Conservation (phyloP, 2,329 filamentous ascomycete species). For the Penicillium sp. region DNA sequence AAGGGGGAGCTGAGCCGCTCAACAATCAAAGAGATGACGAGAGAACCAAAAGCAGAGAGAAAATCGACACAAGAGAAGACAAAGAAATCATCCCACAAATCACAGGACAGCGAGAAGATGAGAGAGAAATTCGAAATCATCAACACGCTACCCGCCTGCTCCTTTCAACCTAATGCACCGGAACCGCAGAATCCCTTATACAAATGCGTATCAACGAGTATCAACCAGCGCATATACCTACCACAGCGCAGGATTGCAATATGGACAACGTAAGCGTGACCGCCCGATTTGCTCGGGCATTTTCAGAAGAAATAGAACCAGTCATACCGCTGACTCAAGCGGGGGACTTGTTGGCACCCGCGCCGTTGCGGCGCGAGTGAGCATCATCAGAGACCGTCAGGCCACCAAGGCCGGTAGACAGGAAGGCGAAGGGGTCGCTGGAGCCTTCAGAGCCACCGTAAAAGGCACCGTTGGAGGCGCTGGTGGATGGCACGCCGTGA, state of each 20-base stretch:
- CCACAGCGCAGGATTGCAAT: slow-evolving; percentile 42
- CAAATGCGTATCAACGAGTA: slow-evolving; percentile 47
- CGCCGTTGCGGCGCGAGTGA: slow-evolving; percentile 51
- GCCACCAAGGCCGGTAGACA: slow-evolving; percentile 62
- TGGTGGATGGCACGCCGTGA: slow-evolving; percentile 77
- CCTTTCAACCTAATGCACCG: slow-evolving; percentile 50
- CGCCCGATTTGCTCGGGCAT: slow-evolving; percentile 25
- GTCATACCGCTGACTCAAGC: slow-evolving; percentile 34
- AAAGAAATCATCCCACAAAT: slow-evolving; percentile 26
- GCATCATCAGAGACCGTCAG: slow-evolving; percentile 58
- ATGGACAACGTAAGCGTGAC: slow-evolving; percentile 41
- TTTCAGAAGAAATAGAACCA: slow-evolving; percentile 20
- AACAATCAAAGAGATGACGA: slow-evolving; percentile 26
- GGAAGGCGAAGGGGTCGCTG: slow-evolving; percentile 66
- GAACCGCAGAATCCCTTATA: slow-evolving; percentile 50
- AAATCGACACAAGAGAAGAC: slow-evolving; percentile 15
- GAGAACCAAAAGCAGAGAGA: slow-evolving; percentile 25
- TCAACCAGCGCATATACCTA: slow-evolving; percentile 45
- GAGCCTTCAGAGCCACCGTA: slow-evolving; percentile 59
- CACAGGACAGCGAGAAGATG: slow-evolving; percentile 28
- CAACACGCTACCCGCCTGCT: slow-evolving; percentile 49
- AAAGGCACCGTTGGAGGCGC: slow-evolving; percentile 74
- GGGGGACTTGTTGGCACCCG: slow-evolving; percentile 51
- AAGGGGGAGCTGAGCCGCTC: slow-evolving; percentile 24
- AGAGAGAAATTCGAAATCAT: slow-evolving; percentile 41